Percentiles rank a stretch among this genome's conserved stretches.
Conservation (phyloP, 768 basidiomycete species). For the Amanita fuliginea region DNA sequence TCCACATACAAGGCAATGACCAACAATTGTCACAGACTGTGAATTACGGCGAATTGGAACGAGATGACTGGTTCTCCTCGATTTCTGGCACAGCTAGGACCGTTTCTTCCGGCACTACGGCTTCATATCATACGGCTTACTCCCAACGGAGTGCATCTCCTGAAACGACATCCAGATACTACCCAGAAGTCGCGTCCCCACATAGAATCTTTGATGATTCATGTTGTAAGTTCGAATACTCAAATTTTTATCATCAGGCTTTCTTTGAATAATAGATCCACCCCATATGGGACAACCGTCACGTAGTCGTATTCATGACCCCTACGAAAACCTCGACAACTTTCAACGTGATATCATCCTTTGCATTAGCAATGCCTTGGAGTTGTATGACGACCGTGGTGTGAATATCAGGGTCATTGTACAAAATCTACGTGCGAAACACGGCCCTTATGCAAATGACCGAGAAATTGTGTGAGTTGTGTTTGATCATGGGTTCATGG, state of each 20-base stretch:
- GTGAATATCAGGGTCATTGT: constrained; percentile 10
- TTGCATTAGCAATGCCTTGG: constrained; percentile 6
- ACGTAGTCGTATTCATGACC: constrained; percentile 8
- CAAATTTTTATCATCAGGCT: neutral
- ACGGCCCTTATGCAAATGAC: neutral
- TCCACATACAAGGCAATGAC: neutral
- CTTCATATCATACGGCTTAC: constrained; percentile 3
- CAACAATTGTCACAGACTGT: too few species aligned
- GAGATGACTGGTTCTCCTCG: neutral
- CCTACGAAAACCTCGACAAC: constrained; percentile 12
- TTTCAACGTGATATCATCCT: constrained; percentile 16
- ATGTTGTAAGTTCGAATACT: neutral
- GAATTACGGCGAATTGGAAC: neutral
- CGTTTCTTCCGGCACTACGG: neutral
- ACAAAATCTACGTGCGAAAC: neutral
- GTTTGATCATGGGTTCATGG: neutral
- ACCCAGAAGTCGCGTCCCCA: neutral
- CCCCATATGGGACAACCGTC: neutral
- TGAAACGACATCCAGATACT: neutral
- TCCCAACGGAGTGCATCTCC: neutral
- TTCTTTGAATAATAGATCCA: neutral
- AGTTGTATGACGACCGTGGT: constrained; percentile 6
- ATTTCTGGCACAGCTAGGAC: neutral
- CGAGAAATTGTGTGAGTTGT: constrained; percentile 10
- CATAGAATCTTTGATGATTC: neutral